Base-by-base conservation (phyloP, 495 filamentous ascomycete species). In the Penicillium lagena region DNA sequence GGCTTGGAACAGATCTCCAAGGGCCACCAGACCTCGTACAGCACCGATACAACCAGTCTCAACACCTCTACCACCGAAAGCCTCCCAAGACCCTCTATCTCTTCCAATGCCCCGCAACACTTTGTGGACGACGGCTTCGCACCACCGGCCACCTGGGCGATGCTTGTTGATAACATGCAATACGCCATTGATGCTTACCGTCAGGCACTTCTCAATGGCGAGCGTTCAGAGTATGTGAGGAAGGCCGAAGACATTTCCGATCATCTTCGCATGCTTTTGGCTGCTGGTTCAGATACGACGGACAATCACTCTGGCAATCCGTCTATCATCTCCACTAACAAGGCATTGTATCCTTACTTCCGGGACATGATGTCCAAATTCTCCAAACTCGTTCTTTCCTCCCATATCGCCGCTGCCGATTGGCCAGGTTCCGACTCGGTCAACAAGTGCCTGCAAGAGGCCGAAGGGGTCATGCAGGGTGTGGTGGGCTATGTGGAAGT, bases 331-430 rank as follows among this genome's bases (percentile, higher is more conserved):
- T 93, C 89, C 7, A 90, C 89, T 7, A 98, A 98, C 66, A 95
- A 95, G 66, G 83, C 87, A 2, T 72, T 98, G 35, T 96, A 97
- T 56, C 93, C 94, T 28, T 89, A 97, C 68, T 98, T 96, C 66
- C 80, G 94, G 40, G 94, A 96, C 59, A 96, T 96, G 85, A 98
- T 98, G 93, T 97, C 93, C 6, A 87, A 93, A 53, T 97, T 97
- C 66, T 97, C 94, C 32, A 98, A 97, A 63, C 74, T 98, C 32
- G 94, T 98, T 15, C 79, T 98, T 30, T 97, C 91, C 14, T 96
- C 93, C n/a, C 93, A 97, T 62, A 95, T 97, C 58, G 93, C 93
- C 31, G 87, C 91, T 15, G 85, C 91, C 28, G 93, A 97, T 62
- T 96, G 86, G 80, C 89, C 90, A 14, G 71, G 80, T 33, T 70